These are phyloP conservation scores for Solanum verrucosum DNA, from an alignment of 257 asterid species.

Conservation along the genomic window DNA sequence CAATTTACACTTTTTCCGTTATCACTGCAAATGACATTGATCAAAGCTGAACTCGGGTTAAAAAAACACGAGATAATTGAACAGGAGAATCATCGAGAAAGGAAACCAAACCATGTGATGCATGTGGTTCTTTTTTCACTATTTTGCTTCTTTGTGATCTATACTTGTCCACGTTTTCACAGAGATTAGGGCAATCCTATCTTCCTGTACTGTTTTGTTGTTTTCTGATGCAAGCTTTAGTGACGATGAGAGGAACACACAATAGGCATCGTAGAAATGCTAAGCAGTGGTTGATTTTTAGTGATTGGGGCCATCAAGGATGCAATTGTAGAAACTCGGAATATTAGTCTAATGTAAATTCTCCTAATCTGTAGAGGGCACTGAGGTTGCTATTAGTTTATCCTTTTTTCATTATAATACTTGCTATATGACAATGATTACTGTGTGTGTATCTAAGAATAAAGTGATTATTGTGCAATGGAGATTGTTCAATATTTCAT, in stretches of 20 bases:
- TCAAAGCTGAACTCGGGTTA: constrained; percentile 87
- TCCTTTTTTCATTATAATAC: not conserved
- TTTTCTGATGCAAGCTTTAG: not conserved
- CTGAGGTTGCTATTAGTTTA: not conserved
- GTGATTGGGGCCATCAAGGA: not conserved
- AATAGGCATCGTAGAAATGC: not conserved
- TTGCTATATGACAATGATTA: not conserved
- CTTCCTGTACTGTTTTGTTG: not conserved
- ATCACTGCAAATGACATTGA: constrained; percentile 73
- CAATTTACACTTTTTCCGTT: not conserved
- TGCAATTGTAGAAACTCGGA: not conserved
- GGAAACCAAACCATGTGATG: constrained; percentile 72
- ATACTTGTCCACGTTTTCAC: constrained; percentile 52
- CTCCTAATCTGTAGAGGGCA: not conserved
- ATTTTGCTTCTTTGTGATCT: constrained; percentile 52
- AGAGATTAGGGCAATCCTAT: constrained; percentile 20
- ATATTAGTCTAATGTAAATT: not conserved
- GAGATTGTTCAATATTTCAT: not conserved
- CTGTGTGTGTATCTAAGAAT: not conserved
- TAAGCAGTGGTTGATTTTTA: not conserved
- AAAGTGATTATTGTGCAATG: not conserved
- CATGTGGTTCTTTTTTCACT: constrained; percentile 79
- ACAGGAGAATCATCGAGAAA: constrained; percentile 67
- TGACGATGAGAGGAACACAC: not conserved
- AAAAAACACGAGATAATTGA: constrained; percentile 80